A percentile compares a stretch with the other conserved stretches of the same genome.
These are phyloP conservation scores for Ceratobasidium sp. DNA, from an alignment of 1,284 basidiomycete genomes.

Conservation along the genomic window DNA sequence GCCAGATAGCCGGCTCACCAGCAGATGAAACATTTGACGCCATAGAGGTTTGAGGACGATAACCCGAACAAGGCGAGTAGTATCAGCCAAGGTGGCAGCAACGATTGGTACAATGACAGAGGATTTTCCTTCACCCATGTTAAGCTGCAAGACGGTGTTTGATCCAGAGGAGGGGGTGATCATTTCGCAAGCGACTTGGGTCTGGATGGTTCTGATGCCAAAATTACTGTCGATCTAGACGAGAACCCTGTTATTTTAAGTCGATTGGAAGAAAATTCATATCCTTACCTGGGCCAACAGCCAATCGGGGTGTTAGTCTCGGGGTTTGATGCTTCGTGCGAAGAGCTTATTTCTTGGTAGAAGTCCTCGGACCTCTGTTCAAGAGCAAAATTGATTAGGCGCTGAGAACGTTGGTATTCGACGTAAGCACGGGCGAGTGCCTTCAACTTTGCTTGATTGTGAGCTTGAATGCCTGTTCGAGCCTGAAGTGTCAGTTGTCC, in stretches of 20 bases:
- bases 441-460: neutral
- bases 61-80: constrained; percentile 55
- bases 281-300: constrained; percentile 35
- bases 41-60: constrained; percentile 56
- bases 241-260: too few species aligned
- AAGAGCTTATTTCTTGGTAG: constrained; percentile 4
- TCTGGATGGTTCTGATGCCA: constrained; percentile 54
- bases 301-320: neutral
- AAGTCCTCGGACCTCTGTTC: neutral
- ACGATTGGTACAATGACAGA: constrained; percentile 59
- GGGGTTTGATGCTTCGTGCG: too few species aligned
- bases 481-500: neutral
- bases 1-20: too few species aligned
- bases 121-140: constrained; percentile 68
- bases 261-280: too few species aligned
- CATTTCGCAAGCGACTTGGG: too few species aligned
- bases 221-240: constrained; percentile 57
- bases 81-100: constrained; percentile 54
- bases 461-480: neutral
- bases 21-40: constrained; percentile 58
- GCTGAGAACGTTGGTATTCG: constrained; percentile 8
- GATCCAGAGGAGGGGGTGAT: constrained; percentile 49
- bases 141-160: constrained; percentile 59
- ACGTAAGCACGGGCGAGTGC: constrained; percentile 11
- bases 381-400: neutral